Percentiles rank a stretch among this genome's conserved stretches.
Evolutionary conservation across 768 basidiomycete genomes (phyloP).

Genomic region (Favolaschia claudopus): DNA sequence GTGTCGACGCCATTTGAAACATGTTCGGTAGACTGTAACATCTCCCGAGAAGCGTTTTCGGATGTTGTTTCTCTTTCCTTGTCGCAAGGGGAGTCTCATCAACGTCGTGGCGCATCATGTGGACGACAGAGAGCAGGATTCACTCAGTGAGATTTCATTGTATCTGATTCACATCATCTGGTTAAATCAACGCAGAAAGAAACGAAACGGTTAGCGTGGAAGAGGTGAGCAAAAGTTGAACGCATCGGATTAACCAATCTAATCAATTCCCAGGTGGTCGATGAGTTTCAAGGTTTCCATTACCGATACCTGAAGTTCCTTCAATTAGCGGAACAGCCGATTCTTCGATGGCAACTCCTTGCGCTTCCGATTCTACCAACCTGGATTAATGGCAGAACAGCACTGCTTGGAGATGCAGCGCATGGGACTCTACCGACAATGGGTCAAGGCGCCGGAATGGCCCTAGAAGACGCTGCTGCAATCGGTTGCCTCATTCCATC

Average conservation of each 20-base stretch:
- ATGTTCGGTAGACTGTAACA: neutral
- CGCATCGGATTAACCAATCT: too few relatives aligned
- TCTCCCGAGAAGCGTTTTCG: constrained; percentile 9
- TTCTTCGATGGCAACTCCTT: constrained; percentile 15
- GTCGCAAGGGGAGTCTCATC: constrained; percentile 2
- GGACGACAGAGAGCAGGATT: constrained; percentile 14
- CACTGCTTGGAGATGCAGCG: constrained; percentile 21
- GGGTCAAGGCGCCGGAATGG: constrained; percentile 36
- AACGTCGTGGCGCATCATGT: constrained; percentile 22
- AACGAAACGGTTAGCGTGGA: constrained; percentile 2
- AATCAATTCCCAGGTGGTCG: constrained; percentile 2
- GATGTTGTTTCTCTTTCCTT: constrained; percentile 11
- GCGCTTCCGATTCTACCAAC: constrained; percentile 14
- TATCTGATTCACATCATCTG: neutral
- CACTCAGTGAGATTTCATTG: neutral
- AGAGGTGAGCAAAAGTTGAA: neutral
- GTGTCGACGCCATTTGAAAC: neutral
- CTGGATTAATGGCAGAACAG: constrained; percentile 15
- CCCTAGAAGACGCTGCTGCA: constrained; percentile 29
- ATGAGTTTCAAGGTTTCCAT: constrained; percentile 16
- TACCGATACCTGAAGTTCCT: constrained; percentile 19
- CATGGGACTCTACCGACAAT: constrained; percentile 34
- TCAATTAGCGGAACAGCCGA: constrained; percentile 13
- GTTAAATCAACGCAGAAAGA: neutral
- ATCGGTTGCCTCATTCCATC: constrained; percentile 12